These are phyloP conservation scores for Trichocladium uniseriatum DNA, from an alignment of 495 filamentous ascomycete species.

Conservation along the genomic window DNA sequence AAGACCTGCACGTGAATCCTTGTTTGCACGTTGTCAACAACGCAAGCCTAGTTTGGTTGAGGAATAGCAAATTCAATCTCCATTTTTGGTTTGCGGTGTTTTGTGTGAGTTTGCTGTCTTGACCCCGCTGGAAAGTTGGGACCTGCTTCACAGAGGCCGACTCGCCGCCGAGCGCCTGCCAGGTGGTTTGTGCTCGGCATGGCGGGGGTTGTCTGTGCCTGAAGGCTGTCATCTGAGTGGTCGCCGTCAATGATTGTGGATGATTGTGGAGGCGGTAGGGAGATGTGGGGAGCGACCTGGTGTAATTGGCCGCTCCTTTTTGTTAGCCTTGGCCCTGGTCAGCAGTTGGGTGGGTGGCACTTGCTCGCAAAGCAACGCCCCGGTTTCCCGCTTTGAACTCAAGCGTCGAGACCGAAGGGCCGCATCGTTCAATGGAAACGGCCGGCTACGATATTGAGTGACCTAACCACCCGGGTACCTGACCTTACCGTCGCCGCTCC, in stretches of 20 bases:
- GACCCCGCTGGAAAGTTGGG: too few relatives aligned
- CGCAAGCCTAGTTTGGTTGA: too few relatives aligned
- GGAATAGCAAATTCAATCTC: too few relatives aligned
- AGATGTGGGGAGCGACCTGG: conserved; percentile 1
- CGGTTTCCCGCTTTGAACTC: conserved; percentile 9
- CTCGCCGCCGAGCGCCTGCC: too few relatives aligned
- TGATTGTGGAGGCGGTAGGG: background rate
- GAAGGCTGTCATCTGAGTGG: conserved; percentile 5
- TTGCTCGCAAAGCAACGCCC: conserved; percentile 6
- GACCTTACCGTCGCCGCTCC: background rate
- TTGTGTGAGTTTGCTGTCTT: too few relatives aligned
- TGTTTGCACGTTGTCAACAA: too few relatives aligned
- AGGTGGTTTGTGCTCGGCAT: background rate
- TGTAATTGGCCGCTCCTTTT: conserved; percentile 15
- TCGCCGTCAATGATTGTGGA: background rate
- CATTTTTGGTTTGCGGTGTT: too few relatives aligned
- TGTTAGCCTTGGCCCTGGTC: conserved; percentile 10
- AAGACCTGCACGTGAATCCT: too few relatives aligned
- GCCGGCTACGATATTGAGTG: conserved; percentile 6
- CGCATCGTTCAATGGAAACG: conserved; percentile 15
- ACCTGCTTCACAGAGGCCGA: too few relatives aligned
- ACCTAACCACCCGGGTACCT: background rate
- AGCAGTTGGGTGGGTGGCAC: conserved; percentile 3
- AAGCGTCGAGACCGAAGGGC: conserved; percentile 10
- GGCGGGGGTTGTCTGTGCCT: conserved; percentile 5